Evolutionary conservation across 306 rosid genomes (phyloP).

Genomic region (Casuarina glauca): DNA sequence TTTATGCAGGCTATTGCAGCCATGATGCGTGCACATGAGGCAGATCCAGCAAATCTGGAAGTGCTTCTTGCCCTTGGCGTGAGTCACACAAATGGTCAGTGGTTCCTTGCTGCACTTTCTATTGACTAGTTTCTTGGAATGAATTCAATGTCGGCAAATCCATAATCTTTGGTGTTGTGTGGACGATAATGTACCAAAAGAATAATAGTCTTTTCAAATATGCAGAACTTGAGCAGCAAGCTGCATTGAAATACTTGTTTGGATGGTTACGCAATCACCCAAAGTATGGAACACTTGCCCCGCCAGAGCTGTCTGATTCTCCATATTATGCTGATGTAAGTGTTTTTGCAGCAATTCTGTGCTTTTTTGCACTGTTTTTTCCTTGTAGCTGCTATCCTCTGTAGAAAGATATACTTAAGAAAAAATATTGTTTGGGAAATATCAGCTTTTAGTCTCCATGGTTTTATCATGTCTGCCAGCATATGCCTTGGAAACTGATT

Average conservation of each 20-base stretch:
- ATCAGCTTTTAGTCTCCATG: neutral
- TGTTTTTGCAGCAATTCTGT: constrained; percentile 12
- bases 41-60: constrained; percentile 90
- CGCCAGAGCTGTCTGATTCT: constrained; percentile 72
- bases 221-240: constrained; percentile 91
- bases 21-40: constrained; percentile 97
- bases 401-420: neutral
- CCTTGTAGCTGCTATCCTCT: neutral
- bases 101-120: constrained; percentile 16
- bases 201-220: constrained; percentile 11
- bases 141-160: neutral
- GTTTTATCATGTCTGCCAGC: neutral
- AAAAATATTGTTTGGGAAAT: neutral
- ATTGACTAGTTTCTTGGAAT: constrained; percentile 2
- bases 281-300: constrained; percentile 77
- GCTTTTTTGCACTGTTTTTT: neutral
- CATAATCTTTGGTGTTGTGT: neutral
- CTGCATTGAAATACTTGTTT: constrained; percentile 81
- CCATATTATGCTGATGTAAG: constrained; percentile 91
- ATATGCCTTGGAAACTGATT: neutral
- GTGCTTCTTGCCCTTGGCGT: constrained; percentile 99
- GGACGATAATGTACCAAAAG: neutral
- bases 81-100: constrained; percentile 97
- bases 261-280: constrained; percentile 92
- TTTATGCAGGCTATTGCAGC: constrained; percentile 91